These are phyloP conservation scores for Trypanosoma congolense DNA, from an alignment of 208 protist genomes.

Conservation along the genomic window DNA sequence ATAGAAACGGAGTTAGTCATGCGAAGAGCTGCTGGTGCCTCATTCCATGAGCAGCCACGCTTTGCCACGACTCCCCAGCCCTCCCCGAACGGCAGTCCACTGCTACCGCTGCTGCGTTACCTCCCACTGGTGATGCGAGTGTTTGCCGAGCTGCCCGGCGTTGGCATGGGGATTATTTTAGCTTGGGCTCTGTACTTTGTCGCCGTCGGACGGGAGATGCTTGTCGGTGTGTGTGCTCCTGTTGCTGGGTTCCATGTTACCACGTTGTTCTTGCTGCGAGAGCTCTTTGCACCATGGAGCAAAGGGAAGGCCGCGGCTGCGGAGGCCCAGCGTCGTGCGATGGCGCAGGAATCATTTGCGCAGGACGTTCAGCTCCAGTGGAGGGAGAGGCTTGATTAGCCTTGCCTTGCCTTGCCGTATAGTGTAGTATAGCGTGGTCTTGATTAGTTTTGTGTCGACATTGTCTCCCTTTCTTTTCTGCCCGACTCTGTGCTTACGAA, in stretches of 20 bases:
- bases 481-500: too few relatives aligned
- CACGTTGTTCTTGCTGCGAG: conserved; percentile 42
- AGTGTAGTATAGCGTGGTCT: conserved; percentile 1
- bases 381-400: conserved; percentile 47
- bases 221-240: conserved; percentile 39
- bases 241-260: conserved; percentile 70
- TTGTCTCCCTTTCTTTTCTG: conserved; percentile 16
- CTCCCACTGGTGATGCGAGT: conserved; percentile 47
- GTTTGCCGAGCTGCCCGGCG: conserved; percentile 27
- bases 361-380: conserved; percentile 69
- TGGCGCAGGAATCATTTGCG: conserved; percentile 33
- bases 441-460: conserved; percentile 2
- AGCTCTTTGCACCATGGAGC: conserved; percentile 39
- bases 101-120: conserved; percentile 41
- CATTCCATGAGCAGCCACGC: background rate
- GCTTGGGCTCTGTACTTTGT: conserved; percentile 40
- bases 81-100: background rate
- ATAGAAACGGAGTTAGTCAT: too few relatives aligned
- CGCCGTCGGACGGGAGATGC: conserved; percentile 29
- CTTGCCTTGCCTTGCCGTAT: too few relatives aligned
- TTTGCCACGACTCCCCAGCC: background rate
- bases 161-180: conserved; percentile 53
- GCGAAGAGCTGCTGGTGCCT: too few relatives aligned
- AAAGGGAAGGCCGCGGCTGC: conserved; percentile 18
- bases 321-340: conserved; percentile 17